Conservation (phyloP, 1,139 yeast species). For the Yamadazyma pseudoaaseri region DNA sequence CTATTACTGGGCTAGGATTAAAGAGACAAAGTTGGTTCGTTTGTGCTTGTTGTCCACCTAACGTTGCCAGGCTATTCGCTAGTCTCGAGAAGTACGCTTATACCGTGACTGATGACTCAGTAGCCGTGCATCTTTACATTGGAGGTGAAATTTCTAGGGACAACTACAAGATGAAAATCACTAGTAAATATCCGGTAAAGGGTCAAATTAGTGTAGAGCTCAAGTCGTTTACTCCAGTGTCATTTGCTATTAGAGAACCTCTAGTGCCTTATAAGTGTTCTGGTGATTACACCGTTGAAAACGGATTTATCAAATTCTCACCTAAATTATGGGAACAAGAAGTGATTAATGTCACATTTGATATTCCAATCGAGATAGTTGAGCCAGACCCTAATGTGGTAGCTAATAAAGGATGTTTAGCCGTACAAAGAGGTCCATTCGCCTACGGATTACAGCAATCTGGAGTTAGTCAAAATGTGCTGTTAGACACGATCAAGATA, state of each 20-base stretch:
- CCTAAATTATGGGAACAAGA: constrained; percentile 12
- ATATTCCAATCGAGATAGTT: constrained; percentile 13
- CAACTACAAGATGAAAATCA: constrained; percentile 7
- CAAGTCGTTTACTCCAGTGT: constrained; percentile 9
- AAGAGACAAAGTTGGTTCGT: constrained; percentile 20
- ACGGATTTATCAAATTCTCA: constrained; percentile 12
- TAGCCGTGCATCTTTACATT: constrained; percentile 16
- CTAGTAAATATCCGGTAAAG: constrained; percentile 12
- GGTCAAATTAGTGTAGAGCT: constrained; percentile 10
- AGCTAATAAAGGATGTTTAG: constrained; percentile 17
- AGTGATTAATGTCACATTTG: constrained; percentile 11
- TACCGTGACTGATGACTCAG: constrained; percentile 3
- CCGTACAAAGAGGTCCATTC: constrained; percentile 19
- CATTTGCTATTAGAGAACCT: constrained; percentile 15
- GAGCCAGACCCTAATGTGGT: constrained; percentile 15
- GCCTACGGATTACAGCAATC: constrained; percentile 18
- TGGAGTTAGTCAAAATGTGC: constrained; percentile 7
- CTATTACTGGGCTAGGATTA: constrained; percentile 14
- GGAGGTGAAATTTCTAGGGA: constrained; percentile 10
- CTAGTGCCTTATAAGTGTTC: constrained; percentile 5
- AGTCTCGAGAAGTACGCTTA: constrained; percentile 16
- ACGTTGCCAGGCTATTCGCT: constrained; percentile 17
- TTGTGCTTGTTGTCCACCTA: constrained; percentile 24
- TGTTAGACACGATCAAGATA: constrained; percentile 7
- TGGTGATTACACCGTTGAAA: constrained; percentile 2